These are phyloP conservation scores for Dioscorea alata DNA, from an alignment of 106 monocot species.

Conservation along the genomic window DNA sequence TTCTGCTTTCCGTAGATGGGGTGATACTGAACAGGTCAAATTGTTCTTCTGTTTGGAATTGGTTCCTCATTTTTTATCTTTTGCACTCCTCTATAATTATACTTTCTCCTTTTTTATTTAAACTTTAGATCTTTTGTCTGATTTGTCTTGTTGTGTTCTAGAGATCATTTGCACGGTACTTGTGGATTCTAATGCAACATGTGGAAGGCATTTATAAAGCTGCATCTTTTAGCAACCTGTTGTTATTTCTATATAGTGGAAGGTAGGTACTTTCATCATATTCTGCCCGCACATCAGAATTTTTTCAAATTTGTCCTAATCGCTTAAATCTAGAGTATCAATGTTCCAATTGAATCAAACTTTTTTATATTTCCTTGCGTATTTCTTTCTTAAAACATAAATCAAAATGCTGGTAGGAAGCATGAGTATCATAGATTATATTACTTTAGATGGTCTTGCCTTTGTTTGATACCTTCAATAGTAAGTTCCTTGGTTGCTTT, in stretches of 20 bases:
- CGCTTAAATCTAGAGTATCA: no score
- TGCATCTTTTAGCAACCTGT: conserved; percentile 57
- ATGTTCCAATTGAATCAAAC: no score
- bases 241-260: conserved; percentile 86
- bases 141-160: conserved; percentile 21
- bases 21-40: conserved; percentile 81
- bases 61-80: conserved; percentile 3
- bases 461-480: no score
- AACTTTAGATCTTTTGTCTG: conserved; percentile 1
- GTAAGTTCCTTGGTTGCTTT: no score
- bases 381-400: no score
- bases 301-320: no score
- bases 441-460: no score
- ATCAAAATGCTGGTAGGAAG: no score
- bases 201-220: conserved; percentile 84
- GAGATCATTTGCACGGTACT: conserved; percentile 64
- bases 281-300: no score
- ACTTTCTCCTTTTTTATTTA: neutral
- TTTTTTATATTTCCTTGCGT: no score
- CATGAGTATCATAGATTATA: no score
- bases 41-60: neutral
- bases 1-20: conserved; percentile 97
- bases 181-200: conserved; percentile 68
- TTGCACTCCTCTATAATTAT: no score
- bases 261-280: conserved; percentile 29